Base-by-base conservation (phyloP, 1,284 basidiomycete species). In the Sanghuangporus baumii region DNA sequence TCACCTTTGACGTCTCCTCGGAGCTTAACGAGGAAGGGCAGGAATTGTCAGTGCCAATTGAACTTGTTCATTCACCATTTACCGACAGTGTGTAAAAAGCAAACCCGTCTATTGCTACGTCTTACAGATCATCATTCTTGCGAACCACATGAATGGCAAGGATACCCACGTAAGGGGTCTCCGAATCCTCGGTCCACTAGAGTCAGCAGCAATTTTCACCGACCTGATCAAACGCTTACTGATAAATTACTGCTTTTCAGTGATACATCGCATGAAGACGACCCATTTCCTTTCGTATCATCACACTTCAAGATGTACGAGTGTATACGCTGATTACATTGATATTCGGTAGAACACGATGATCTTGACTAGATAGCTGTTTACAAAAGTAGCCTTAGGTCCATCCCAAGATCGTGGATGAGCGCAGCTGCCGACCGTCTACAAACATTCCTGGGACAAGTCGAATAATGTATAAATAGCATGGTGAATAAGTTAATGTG, bases 81-180 rank as follows among this genome's bases (percentile, higher is more conserved):
- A 12, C 23, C 23, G 50, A 51, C 43, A 46, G 20, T 2, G 11
- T 37, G 16, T 6, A 51, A 6, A 12, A 69, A 96, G 94, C 63
- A 91, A 90, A 71, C 88, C 94, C 0, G 83, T 98, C 11, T 86
- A 91, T 66, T 92, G 93, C 1, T 96, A 96, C 72, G 85, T 97
- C 11, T 75, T 99, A 4, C 95, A 98, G 71, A 81, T 99, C 37
- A 88, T 96, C 64, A 86, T 99, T 60, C 80, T 95, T 20, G 88
- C 91, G 20, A 99, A 99, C 72, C 95, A 99, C 71, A 89, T 97
- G 83, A 98, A 96, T 69, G 97, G 97, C 3, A 99, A 99, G 74
- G 97, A 99, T 75, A 99, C 97, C 8, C 97, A 99, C 75, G 91
- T 99, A 14, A 86, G 97, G 18, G 94, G 95, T 1, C 74, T 99